Percentiles rank a stretch among this genome's conserved stretches.
Conservation (phyloP, 2,329 filamentous ascomycete genomes). For the Colletotrichum sp. region DNA sequence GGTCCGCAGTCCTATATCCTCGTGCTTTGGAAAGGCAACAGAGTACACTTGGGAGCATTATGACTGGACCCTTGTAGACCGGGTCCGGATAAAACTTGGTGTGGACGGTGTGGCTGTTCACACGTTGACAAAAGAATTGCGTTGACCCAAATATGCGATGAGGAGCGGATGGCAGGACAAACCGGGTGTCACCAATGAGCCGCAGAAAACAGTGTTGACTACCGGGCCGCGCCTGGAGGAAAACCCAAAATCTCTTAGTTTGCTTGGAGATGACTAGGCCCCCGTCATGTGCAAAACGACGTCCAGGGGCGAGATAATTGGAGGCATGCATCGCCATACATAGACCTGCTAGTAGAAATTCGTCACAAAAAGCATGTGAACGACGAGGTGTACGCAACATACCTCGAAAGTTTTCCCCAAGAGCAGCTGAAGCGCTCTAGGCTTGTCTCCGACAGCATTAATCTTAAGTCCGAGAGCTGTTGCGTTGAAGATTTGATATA, state of each 20-base stretch:
- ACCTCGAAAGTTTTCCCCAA: neutral
- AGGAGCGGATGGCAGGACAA: neutral
- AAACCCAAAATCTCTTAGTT: neutral
- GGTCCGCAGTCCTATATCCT: neutral
- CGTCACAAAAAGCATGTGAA: neutral
- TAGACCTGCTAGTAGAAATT: neutral
- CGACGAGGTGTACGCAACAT: neutral
- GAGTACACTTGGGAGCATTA: neutral
- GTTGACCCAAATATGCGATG: neutral
- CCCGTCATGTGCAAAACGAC: neutral
- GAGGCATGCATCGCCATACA: neutral
- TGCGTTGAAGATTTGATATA: neutral
- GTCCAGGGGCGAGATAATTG: neutral
- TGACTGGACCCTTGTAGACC: neutral
- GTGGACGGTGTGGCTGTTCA: neutral
- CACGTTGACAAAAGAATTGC: neutral
- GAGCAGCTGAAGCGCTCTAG: neutral
- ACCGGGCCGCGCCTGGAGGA: neutral
- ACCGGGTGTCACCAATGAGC: neutral
- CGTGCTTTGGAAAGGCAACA: neutral
- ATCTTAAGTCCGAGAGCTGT: neutral
- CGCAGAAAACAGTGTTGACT: neutral
- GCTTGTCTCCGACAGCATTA: neutral
- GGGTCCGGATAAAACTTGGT: neutral
- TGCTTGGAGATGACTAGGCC: neutral